Evolutionary conservation across 768 basidiomycete genomes (phyloP), one percentile per base, ranked within the genome.

Genomic region (Rhodotorula taiwanensis): DNA sequence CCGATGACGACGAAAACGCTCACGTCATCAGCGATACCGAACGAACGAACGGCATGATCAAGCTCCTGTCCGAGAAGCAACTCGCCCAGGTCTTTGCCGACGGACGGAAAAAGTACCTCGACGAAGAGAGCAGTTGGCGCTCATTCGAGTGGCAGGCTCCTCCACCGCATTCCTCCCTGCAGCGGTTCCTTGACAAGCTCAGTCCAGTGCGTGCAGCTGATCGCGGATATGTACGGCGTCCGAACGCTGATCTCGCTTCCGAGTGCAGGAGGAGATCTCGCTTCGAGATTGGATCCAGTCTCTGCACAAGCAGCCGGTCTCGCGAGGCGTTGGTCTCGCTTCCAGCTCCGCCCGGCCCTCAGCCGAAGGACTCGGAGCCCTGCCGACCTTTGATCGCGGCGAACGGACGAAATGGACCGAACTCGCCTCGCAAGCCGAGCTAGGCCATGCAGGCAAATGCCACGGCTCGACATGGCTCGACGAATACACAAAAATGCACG

Each of bases 381-480:
- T n/a, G 6, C 58, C 58, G 42, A 6, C 20, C 11, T 66, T 56
- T 51, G 49, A 45, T 25, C 42, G 58, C 25, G 66, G 66, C 21
- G 47, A 43, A n/a, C 31, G 43, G 16, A 42, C 44, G 16, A 67
- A 67, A 31, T 67, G 58, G 53, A 43, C 49, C 30, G 33, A 52
- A 13, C 30, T 67, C 15, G 11, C 55, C 20, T 3, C 34, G 1
- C 53, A 67, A 50, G 57, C 61, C 4, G 39, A 55, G 27, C 43
- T 39, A 25, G 66, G 60, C 7, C 53, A 55, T 15, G 57, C 54
- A 10, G 66, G 58, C 31, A 67, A 62, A 44, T 67, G 66, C 34
- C 31, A 30, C 23, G 54, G 66, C 2, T 18, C 47, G 11, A 62
- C 42, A 1, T 67, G 66, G 66, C 42, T 67, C 15, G 36, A 52